phyloP scores from a whole-genome alignment of 305 asterid species.

The Fraxinus latifolia region DNA sequence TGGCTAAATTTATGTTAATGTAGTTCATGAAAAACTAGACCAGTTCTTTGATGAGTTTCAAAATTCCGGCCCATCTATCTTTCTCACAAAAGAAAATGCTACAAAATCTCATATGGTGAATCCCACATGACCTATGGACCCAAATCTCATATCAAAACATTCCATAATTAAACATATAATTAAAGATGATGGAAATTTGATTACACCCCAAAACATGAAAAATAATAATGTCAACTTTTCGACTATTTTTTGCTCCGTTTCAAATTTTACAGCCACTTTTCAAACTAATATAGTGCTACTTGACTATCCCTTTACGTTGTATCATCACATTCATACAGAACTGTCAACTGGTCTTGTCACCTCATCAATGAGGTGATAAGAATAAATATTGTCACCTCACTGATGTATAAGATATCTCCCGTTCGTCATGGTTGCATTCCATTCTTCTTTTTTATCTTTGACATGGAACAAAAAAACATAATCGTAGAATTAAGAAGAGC shows the following conservation, averaged over 20 bases:
- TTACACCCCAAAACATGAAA: background rate
- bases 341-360: too few relatives aligned
- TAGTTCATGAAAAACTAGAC: background rate
- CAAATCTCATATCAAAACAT: background rate
- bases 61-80: background rate
- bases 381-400: too few relatives aligned
- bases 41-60: background rate
- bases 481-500: background rate
- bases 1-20: slow-evolving; percentile 17
- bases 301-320: too few relatives aligned
- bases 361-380: background rate
- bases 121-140: background rate
- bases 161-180: background rate
- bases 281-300: background rate
- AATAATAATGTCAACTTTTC: background rate
- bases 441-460: background rate
- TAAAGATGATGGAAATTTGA: background rate
- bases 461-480: background rate
- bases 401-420: too few relatives aligned
- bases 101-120: background rate
- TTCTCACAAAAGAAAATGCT: too few relatives aligned
- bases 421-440: background rate
- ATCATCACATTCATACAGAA: background rate
- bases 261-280: background rate
- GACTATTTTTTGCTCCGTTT: too few relatives aligned